Evolutionary conservation across 345 rosid genomes (phyloP).

Genomic region (Brassica incana): DNA sequence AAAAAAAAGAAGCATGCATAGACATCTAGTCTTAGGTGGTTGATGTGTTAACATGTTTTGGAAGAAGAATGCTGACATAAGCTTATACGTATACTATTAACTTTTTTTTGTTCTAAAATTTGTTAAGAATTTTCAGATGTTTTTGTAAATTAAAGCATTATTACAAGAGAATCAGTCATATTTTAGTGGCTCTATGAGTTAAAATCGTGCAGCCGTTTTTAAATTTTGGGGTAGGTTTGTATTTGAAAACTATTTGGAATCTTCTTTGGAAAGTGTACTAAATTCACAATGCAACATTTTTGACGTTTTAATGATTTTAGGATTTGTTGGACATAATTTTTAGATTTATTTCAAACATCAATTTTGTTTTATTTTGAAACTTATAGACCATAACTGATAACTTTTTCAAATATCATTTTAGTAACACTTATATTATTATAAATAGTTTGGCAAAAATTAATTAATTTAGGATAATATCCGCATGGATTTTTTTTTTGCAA

Average conservation of each 20-base stretch:
- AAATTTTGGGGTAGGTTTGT: background rate
- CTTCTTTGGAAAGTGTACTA: background rate
- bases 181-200: background rate
- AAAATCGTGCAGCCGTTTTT: background rate
- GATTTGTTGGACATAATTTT: background rate
- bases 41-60: background rate
- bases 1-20: too few relatives aligned
- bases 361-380: background rate
- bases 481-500: too few relatives aligned
- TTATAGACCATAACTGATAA: background rate
- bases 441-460: background rate
- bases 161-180: background rate
- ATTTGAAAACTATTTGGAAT: background rate
- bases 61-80: background rate
- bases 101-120: background rate
- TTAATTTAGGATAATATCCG: background rate
- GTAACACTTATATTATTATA: background rate
- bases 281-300: background rate
- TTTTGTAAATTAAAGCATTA: background rate
- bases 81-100: background rate
- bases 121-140: background rate
- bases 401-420: too few relatives aligned
- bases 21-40: background rate
- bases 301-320: background rate
- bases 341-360: background rate